Evolutionary conservation across 2,329 filamentous ascomycete species (phyloP), one percentile per base, ranked within the genome.

Genomic region (Diaporthe ampelina): DNA sequence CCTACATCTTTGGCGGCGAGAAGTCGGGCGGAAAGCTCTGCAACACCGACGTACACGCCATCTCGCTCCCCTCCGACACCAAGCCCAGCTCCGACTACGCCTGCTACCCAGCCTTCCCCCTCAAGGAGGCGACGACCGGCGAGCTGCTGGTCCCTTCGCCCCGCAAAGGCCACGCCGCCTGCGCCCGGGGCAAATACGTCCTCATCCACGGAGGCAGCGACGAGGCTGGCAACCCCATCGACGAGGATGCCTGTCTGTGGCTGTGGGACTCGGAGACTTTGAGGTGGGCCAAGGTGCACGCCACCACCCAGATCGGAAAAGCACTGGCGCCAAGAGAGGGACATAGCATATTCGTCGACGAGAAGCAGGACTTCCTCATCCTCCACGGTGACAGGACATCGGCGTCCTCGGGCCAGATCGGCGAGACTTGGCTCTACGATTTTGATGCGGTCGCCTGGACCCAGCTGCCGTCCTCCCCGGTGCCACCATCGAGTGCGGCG

Each of bases 1-100:
- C 88, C 40, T 90, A 90, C 78, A 86, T 91, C 70, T 90, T 90
- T 76, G 88, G 89, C 9, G 89, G 89, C 70, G 83, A 86, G 77
- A 80, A 77, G 0, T 78, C 80, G 57, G 78, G 77, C 54, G 78
- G 83, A 75, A 75, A 82, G 73, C 81, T 89, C 35, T 87, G 87
- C 43, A 83, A 85, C 72, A 87, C 87, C 78, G 84, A 86, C 70
- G 85, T 91, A 67, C 86, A 90, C 77, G 84, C 87, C 29, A 80
- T 91, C 69, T 86, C 88, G 17, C 79, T 91, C 2, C 86, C 88
- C 0, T 82, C 83, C 17, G 82, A 83, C 13, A 17, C 70, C 24
- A 83, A 83, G n/a, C 81, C 85, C 52, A 73, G 78, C 24, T 77
- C 80, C 17, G 77, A 83, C 32, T 83, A 85, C 77, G 80, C 74